Percentiles rank a stretch among this genome's conserved stretches.
phyloP scores from a whole-genome alignment of 2,329 filamentous ascomycete species.

The Fusarium concolor region DNA sequence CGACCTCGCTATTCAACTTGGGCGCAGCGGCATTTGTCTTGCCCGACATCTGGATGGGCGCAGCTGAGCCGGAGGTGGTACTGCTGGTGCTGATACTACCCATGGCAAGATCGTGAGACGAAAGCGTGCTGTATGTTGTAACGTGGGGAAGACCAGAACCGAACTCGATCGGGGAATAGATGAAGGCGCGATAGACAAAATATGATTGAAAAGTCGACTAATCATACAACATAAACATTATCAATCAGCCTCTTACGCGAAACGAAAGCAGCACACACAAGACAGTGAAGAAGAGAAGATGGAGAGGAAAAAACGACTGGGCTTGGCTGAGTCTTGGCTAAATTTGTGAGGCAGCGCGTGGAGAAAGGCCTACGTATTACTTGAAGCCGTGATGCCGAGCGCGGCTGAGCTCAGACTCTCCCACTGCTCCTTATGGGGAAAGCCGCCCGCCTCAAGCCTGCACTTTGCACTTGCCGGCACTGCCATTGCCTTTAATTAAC shows the following conservation, averaged over 20 bases:
- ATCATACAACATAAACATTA: conserved; percentile 40
- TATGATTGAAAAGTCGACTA: conserved; percentile 21
- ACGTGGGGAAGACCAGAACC: conserved; percentile 1
- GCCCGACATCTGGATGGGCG: conserved; percentile 65
- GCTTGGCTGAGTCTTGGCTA: conserved; percentile 30
- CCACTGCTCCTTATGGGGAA: conserved; percentile 32
- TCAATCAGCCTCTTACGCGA: conserved; percentile 27
- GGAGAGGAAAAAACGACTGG: conserved; percentile 30
- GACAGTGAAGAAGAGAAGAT: conserved; percentile 21
- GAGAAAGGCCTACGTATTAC: conserved; percentile 45
- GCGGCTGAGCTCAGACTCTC: conserved; percentile 44
- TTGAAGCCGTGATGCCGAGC: conserved; percentile 48
- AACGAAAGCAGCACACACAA: conserved; percentile 6
- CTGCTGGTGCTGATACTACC: conserved; percentile 54
- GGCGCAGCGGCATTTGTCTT: conserved; percentile 66
- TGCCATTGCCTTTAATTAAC: conserved; percentile 29
- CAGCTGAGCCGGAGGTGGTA: conserved; percentile 53
- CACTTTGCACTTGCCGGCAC: conserved; percentile 8
- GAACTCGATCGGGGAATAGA: not conserved
- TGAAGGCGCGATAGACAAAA: conserved; percentile 2
- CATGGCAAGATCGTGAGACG: conserved; percentile 50
- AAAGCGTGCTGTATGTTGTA: not conserved
- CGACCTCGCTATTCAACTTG: conserved; percentile 68
- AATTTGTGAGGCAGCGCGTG: conserved; percentile 45
- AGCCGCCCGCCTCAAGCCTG: conserved; percentile 14